These are phyloP conservation scores for Coemansia sp. DNA, from an alignment of 192 early-diverging fungal genomes.

Conservation along the genomic window DNA sequence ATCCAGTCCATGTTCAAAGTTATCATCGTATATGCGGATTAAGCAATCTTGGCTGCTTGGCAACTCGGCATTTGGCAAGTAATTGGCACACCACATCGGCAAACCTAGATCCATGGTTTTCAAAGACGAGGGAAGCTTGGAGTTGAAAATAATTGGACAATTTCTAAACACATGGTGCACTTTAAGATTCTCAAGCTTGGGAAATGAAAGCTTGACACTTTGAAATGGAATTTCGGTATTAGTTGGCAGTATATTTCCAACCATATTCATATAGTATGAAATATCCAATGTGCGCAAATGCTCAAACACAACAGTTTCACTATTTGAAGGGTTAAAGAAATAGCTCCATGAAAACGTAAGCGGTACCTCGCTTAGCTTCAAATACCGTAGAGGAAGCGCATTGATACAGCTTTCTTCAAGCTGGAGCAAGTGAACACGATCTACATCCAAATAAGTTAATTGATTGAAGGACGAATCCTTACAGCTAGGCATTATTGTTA, in stretches of 20 bases:
- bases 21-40: not conserved
- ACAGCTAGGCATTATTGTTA: not conserved
- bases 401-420: not conserved
- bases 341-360: not conserved
- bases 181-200: constrained; percentile 1
- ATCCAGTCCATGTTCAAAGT: not conserved
- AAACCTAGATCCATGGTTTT: not conserved
- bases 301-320: not conserved
- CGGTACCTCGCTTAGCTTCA: not conserved
- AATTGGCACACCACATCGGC: not conserved
- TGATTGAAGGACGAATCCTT: not conserved
- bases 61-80: not conserved
- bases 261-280: not conserved
- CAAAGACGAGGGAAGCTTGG: not conserved
- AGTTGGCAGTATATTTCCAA: no score
- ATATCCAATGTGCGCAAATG: not conserved
- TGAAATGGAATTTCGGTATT: not conserved
- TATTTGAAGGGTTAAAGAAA: not conserved
- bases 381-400: not conserved
- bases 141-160: constrained; percentile 6
- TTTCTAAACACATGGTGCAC: not conserved
- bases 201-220: not conserved
- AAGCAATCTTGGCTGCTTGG: not conserved
- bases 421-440: no score
- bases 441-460: not conserved